Percentiles rank a stretch among this genome's conserved stretches.
phyloP scores from a whole-genome alignment of 768 basidiomycete species.

The Pleurotus cornucopiae region DNA sequence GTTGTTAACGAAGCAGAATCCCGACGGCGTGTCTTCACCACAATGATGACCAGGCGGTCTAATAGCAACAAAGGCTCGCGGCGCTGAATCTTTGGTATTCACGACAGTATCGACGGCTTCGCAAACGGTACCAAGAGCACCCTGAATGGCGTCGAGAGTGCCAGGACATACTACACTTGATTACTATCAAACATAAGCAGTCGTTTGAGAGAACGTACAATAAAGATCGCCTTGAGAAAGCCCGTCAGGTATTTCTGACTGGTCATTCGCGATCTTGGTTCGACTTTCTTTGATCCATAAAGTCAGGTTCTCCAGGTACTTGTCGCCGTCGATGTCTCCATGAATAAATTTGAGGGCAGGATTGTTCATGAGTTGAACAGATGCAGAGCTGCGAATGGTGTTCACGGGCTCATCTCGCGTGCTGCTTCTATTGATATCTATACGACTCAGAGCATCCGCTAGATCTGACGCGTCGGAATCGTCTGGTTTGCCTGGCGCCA shows the following conservation, averaged over 20 bases:
- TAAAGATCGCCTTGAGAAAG: slow-evolving; percentile 81
- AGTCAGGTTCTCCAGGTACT: slow-evolving; percentile 62
- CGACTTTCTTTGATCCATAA: slow-evolving; percentile 55
- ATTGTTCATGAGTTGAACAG: slow-evolving; percentile 50
- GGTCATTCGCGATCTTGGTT: slow-evolving; percentile 55
- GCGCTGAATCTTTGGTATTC: slow-evolving; percentile 16
- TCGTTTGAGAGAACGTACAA: slow-evolving; percentile 41
- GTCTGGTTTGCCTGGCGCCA: not conserved
- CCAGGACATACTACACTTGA: slow-evolving; percentile 62
- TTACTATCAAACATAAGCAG: not conserved
- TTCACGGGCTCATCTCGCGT: slow-evolving; percentile 25
- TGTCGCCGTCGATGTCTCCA: slow-evolving; percentile 62
- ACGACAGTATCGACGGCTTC: slow-evolving; percentile 80
- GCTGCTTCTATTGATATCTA: slow-evolving; percentile 23
- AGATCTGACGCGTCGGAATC: slow-evolving; percentile 34
- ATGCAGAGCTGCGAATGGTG: slow-evolving; percentile 50
- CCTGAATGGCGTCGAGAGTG: slow-evolving; percentile 74
- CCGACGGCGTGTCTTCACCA: slow-evolving; percentile 83
- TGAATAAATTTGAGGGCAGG: slow-evolving; percentile 73
- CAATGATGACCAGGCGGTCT: slow-evolving; percentile 95
- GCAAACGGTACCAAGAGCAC: slow-evolving; percentile 79
- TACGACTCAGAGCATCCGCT: slow-evolving; percentile 38
- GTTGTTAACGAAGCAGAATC: slow-evolving; percentile 96
- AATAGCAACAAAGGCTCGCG: slow-evolving; percentile 76
- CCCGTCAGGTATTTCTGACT: slow-evolving; percentile 72